Percentiles rank a stretch among this genome's conserved stretches.
Conservation (phyloP, 768 basidiomycete genomes). For the Erythrobasidium yunnanense region DNA sequence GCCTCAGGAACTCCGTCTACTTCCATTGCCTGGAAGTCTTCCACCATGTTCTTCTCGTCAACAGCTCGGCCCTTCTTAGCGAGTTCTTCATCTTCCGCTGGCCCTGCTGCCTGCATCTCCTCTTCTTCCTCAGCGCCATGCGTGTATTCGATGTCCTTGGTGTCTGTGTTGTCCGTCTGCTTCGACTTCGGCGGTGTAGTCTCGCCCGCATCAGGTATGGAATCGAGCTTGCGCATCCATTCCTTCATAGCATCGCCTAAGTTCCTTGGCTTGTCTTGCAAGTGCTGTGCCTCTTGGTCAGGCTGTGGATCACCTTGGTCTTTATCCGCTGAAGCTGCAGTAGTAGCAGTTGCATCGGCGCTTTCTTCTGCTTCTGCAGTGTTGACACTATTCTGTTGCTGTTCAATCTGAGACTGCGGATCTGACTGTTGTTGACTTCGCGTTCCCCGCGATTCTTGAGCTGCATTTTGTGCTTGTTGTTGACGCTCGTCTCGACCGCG, state of each 20-base stretch:
- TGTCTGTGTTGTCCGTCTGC: neutral
- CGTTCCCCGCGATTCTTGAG: too few species aligned
- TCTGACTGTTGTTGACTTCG: too few species aligned
- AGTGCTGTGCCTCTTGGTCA: neutral
- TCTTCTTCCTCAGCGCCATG: conserved; percentile 6
- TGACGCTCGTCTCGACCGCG: too few species aligned
- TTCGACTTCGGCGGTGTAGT: neutral
- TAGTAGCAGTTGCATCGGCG: neutral
- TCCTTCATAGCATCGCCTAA: conserved; percentile 1
- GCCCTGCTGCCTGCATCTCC: neutral
- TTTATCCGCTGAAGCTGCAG: neutral
- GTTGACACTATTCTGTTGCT: neutral
- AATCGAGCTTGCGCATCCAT: conserved; percentile 9
- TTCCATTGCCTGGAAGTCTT: conserved; percentile 22
- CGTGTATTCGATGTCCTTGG: conserved; percentile 34
- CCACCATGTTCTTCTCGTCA: neutral
- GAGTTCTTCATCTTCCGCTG: conserved; percentile 1
- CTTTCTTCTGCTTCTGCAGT: neutral
- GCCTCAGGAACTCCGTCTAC: neutral
- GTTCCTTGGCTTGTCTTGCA: neutral
- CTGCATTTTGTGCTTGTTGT: too few species aligned
- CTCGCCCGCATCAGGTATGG: conserved; percentile 3
- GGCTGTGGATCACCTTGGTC: neutral
- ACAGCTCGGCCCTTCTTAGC: neutral
- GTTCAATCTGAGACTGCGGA: neutral